These are phyloP conservation scores for Salix arbutifolia DNA, from an alignment of 345 rosid genomes.

Conservation along the genomic window DNA sequence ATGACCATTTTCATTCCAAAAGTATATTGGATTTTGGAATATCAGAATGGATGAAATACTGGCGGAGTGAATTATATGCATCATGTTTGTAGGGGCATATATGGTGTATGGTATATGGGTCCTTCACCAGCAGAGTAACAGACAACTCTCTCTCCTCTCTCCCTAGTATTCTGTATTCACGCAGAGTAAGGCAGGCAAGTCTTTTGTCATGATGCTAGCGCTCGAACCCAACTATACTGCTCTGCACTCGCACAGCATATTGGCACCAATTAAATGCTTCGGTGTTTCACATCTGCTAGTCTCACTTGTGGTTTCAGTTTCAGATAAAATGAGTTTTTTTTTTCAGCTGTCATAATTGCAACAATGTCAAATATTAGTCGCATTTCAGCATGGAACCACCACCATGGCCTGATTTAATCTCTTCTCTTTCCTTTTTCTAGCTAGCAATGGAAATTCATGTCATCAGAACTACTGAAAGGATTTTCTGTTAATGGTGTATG, in stretches of 20 bases:
- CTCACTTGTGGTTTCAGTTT: conserved; percentile 28
- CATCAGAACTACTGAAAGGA: not conserved
- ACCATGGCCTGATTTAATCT: not conserved
- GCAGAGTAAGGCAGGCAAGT: conserved; percentile 15
- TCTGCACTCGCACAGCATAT: conserved; percentile 13
- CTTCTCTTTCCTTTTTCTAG: not conserved
- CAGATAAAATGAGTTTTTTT: not conserved
- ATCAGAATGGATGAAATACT: too few relatives aligned
- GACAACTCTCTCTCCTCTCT: not conserved
- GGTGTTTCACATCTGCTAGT: not conserved
- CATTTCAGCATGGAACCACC: not conserved
- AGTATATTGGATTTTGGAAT: not conserved
- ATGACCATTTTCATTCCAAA: not conserved
- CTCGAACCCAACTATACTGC: not conserved
- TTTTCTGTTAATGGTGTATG: not conserved
- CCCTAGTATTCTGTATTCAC: not conserved
- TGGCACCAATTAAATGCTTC: conserved; percentile 2
- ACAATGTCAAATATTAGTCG: not conserved
- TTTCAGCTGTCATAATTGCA: not conserved
- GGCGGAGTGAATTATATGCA: too few relatives aligned
- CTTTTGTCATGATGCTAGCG: conserved; percentile 25
- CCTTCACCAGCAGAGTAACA: not conserved
- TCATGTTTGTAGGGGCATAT: not conserved
- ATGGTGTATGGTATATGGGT: not conserved
- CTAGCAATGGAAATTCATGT: not conserved